Conservation (phyloP, 148 eudicot genomes). For the Suaeda aralocaspica region DNA sequence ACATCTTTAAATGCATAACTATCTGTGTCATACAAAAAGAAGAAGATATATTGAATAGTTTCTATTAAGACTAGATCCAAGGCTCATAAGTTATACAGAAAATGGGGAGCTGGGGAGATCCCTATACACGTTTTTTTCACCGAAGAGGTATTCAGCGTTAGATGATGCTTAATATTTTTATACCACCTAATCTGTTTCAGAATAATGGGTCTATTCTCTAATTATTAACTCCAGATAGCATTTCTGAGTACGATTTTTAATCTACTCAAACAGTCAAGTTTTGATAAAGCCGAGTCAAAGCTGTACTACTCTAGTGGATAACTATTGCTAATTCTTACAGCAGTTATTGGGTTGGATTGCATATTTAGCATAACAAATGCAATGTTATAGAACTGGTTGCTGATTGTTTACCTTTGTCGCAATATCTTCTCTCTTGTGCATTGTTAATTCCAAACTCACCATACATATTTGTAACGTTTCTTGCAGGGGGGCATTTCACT, state of each 20-base stretch:
- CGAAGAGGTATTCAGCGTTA: conserved; percentile 55
- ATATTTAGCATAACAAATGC: conserved; percentile 1
- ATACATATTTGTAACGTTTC: background rate
- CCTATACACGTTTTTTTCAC: conserved; percentile 86
- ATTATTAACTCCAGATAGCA: no score
- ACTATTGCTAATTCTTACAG: conserved; percentile 1
- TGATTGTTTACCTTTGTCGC: conserved; percentile 3
- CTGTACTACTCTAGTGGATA: background rate
- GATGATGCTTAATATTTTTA: background rate
- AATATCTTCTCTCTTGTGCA: background rate
- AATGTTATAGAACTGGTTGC: background rate
- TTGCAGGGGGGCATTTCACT: background rate
- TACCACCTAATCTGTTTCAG: no score
- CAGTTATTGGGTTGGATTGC: background rate
- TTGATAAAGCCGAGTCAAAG: background rate
- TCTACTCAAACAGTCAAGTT: background rate
- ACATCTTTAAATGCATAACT: conserved; percentile 10
- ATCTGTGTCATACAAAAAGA: conserved; percentile 44
- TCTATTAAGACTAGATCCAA: conserved; percentile 66
- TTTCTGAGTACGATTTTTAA: no score
- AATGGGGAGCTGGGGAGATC: conserved; percentile 84
- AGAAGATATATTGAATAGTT: conserved; percentile 53
- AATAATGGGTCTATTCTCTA: no score
- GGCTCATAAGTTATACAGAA: conserved; percentile 75
- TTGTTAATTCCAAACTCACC: background rate